Evolutionary conservation across 495 filamentous ascomycete genomes (phyloP).

Genomic region (Pyrenula massariospora): DNA sequence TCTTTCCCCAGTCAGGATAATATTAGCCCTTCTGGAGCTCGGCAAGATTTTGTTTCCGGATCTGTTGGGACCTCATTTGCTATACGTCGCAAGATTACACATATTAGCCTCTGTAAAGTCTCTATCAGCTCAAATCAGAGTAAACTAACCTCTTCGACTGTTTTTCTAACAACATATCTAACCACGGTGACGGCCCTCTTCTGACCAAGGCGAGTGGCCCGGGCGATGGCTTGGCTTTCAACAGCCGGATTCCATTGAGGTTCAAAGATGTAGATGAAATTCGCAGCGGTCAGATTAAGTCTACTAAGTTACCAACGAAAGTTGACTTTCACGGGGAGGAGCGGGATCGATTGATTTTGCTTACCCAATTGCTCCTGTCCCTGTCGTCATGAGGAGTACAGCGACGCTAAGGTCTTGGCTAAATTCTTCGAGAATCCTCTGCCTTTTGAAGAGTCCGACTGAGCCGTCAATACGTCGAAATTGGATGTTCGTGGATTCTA

Average conservation of each 20-base stretch:
- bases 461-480: constrained; percentile 78
- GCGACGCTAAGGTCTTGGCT: constrained; percentile 57
- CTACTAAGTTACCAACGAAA: constrained; percentile 10
- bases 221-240: constrained; percentile 35
- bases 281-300: constrained; percentile 31
- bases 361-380: constrained; percentile 75
- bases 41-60: neutral
- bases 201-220: constrained; percentile 31
- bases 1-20: no score
- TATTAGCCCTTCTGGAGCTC: neutral
- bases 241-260: constrained; percentile 41
- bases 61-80: neutral
- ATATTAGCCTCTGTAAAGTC: no score
- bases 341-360: neutral
- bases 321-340: neutral
- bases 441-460: constrained; percentile 62
- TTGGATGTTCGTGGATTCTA: constrained; percentile 51
- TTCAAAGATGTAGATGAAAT: constrained; percentile 31
- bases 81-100: neutral
- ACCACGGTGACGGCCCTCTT: constrained; percentile 24
- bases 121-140: neutral
- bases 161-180: constrained; percentile 27
- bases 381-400: constrained; percentile 83
- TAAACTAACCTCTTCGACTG: constrained; percentile 31
- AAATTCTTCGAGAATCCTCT: constrained; percentile 61